A percentile compares a stretch with the other conserved stretches of the same genome.
phyloP scores from a whole-genome alignment of 2,329 filamentous ascomycete genomes.

The Cytospora piceae region DNA sequence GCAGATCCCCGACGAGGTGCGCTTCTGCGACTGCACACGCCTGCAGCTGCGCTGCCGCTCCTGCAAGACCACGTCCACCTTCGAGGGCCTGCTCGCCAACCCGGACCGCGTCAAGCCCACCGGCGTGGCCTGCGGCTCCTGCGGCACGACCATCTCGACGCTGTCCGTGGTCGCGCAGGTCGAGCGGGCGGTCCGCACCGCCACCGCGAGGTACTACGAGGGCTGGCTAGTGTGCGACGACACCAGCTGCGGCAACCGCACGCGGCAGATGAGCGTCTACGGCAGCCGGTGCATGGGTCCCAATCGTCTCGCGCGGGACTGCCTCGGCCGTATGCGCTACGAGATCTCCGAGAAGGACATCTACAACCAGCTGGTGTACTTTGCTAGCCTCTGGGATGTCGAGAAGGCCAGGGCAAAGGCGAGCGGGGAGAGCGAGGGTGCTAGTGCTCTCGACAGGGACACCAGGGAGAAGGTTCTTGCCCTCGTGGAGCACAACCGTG shows the following conservation, averaged over 20 bases:
- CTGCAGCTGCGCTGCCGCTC: conserved; percentile 78
- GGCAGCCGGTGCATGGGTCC: conserved; percentile 88
- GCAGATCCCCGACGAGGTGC: conserved; percentile 87
- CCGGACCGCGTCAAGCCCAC: conserved; percentile 67
- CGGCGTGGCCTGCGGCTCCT: conserved; percentile 76
- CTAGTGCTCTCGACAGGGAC: conserved; percentile 44
- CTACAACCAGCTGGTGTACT: conserved; percentile 94
- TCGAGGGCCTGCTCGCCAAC: conserved; percentile 72
- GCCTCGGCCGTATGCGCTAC: conserved; percentile 84
- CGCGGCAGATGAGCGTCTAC: conserved; percentile 91
- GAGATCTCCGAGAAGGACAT: conserved; percentile 87
- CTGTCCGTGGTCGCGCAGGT: conserved; percentile 84
- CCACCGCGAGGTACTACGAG: conserved; percentile 87
- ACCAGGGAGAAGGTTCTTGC: conserved; percentile 69
- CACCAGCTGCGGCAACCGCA: conserved; percentile 80
- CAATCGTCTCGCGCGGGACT: conserved; percentile 81
- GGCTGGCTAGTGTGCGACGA: conserved; percentile 92
- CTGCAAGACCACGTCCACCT: conserved; percentile 74
- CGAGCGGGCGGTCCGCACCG: conserved; percentile 78
- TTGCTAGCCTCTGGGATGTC: conserved; percentile 83
- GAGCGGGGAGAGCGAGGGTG: conserved; percentile 41
- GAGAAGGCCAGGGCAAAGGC: conserved; percentile 71
- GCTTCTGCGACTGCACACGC: conserved; percentile 80
- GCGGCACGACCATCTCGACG: conserved; percentile 66
- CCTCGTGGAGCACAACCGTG: conserved; percentile 80